These are phyloP conservation scores for Citrus maxima DNA, from an alignment of 345 rosid species.

Conservation along the genomic window DNA sequence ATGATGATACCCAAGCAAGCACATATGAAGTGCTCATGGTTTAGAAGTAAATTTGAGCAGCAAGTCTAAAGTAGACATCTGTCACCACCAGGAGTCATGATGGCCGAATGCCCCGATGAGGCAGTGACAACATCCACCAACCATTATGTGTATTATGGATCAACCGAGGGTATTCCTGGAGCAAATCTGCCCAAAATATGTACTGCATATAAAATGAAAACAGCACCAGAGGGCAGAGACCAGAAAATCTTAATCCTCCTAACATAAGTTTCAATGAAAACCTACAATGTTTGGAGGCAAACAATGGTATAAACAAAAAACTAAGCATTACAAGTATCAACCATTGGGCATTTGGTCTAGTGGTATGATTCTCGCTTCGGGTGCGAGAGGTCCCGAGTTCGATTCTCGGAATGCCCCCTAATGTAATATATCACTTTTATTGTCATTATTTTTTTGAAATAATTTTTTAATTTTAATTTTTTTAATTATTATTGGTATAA, in stretches of 20 bases:
- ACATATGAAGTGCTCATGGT: background rate
- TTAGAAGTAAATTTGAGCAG: background rate
- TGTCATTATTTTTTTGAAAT: too few relatives aligned
- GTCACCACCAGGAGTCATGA: too few relatives aligned
- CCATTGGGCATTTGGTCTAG: slow-evolving; percentile 48
- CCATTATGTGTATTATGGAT: too few relatives aligned
- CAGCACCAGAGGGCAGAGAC: background rate
- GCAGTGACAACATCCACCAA: too few relatives aligned
- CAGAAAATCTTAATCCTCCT: background rate
- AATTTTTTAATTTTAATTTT: too few relatives aligned
- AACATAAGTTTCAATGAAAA: background rate
- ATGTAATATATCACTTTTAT: background rate
- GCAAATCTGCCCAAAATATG: background rate
- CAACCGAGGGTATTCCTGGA: background rate
- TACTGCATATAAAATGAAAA: too few relatives aligned
- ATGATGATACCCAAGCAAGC: background rate
- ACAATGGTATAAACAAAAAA: background rate
- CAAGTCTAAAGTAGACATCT: background rate
- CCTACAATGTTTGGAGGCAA: background rate
- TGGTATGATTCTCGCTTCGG: slow-evolving; percentile 67
- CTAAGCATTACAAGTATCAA: background rate
- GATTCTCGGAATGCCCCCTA: slow-evolving; percentile 47
- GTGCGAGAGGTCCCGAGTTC: slow-evolving; percentile 55
- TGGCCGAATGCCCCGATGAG: too few relatives aligned
- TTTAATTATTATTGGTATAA: too few relatives aligned